Conservation (phyloP, 2,329 filamentous ascomycete genomes). For the Alternaria atra region DNA sequence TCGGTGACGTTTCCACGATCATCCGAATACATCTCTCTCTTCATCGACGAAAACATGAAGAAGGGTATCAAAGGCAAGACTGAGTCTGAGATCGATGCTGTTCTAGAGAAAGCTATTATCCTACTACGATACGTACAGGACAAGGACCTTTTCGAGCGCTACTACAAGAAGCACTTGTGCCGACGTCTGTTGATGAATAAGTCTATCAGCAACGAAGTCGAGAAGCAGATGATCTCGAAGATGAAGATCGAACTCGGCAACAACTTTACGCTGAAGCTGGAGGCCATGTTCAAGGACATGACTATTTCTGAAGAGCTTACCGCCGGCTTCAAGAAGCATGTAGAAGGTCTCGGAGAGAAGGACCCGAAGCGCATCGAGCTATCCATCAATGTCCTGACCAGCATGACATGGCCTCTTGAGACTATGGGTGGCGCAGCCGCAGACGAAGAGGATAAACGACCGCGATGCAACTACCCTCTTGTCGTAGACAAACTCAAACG, state of each 20-base stretch:
- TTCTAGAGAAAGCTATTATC: constrained; percentile 88
- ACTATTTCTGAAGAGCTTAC: constrained; percentile 85
- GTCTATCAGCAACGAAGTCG: constrained; percentile 88
- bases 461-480: constrained; percentile 74
- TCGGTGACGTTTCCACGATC: constrained; percentile 73
- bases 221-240: constrained; percentile 93
- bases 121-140: constrained; percentile 88
- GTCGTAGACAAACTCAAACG: constrained; percentile 79
- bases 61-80: constrained; percentile 93
- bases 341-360: constrained; percentile 64
- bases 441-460: constrained; percentile 57
- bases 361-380: constrained; percentile 77
- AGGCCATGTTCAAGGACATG: constrained; percentile 99
- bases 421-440: constrained; percentile 72
- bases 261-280: constrained; percentile 89
- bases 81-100: constrained; percentile 81
- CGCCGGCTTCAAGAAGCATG: constrained; percentile 76
- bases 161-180: constrained; percentile 97
- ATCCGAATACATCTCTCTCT: constrained; percentile 93
- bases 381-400: constrained; percentile 84
- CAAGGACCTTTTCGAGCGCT: constrained; percentile 93
- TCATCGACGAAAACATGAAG: constrained; percentile 96
- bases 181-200: constrained; percentile 87
- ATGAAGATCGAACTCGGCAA: constrained; percentile 98
- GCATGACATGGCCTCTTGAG: constrained; percentile 94